These are phyloP conservation scores for Solanum sejunctum DNA, from an alignment of 257 asterid genomes.

Conservation along the genomic window DNA sequence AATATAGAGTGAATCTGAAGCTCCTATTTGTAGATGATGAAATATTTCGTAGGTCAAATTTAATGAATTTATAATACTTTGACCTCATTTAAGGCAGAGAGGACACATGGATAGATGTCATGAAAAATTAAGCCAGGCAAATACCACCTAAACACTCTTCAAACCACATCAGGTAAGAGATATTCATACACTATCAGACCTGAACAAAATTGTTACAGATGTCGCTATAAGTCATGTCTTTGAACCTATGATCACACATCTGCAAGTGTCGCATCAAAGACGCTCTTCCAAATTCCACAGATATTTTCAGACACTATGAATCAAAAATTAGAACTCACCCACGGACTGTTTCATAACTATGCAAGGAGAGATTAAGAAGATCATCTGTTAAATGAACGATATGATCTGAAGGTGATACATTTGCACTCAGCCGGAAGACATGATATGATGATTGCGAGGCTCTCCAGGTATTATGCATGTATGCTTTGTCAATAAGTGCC, in stretches of 20 bases:
- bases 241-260: neutral
- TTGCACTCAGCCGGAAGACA: slow-evolving; percentile 48
- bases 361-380: slow-evolving; percentile 79
- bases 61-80: neutral
- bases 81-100: neutral
- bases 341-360: slow-evolving; percentile 92
- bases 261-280: neutral
- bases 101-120: neutral
- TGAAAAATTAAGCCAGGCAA: neutral
- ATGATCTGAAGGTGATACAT: slow-evolving; percentile 52
- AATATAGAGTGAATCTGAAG: neutral
- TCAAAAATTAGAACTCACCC: slow-evolving; percentile 35
- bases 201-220: neutral
- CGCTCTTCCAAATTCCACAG: neutral
- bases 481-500: slow-evolving; percentile 87
- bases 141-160: neutral
- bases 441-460: slow-evolving; percentile 90
- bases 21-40: neutral
- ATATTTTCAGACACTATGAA: neutral
- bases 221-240: neutral
- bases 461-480: slow-evolving; percentile 96
- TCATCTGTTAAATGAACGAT: slow-evolving; percentile 57
- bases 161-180: neutral
- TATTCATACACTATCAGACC: neutral
- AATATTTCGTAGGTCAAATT: neutral